Percentiles rank a stretch among this genome's conserved stretches.
phyloP scores from a whole-genome alignment of 1,139 yeast species.

The Lodderomyces orthopsilosis region DNA sequence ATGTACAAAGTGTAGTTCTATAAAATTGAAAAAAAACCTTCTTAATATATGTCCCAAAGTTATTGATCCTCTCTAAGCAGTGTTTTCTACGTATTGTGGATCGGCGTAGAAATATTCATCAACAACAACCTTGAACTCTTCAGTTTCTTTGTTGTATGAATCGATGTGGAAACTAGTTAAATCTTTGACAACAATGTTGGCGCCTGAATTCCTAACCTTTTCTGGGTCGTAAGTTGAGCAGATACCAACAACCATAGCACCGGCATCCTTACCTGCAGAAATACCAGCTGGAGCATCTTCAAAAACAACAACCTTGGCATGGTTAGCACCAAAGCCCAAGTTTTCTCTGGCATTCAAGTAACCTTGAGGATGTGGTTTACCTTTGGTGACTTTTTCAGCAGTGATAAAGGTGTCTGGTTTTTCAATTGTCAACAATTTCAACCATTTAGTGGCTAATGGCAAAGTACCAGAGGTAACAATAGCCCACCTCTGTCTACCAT shows the following conservation, averaged over 20 bases:
- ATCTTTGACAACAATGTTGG: conserved; percentile 76
- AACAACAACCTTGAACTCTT: conserved; percentile 47
- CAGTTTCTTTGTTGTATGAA: conserved; percentile 42
- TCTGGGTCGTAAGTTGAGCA: conserved; percentile 76
- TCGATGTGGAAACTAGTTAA: conserved; percentile 49
- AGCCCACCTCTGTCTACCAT: conserved; percentile 62
- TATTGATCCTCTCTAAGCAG: conserved; percentile 6
- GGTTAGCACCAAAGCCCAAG: conserved; percentile 47
- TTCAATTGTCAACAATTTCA: conserved; percentile 58
- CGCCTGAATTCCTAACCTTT: conserved; percentile 70
- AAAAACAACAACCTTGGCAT: conserved; percentile 62
- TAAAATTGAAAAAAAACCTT: background rate
- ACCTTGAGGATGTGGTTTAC: conserved; percentile 86
- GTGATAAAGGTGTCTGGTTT: conserved; percentile 75
- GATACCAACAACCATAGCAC: conserved; percentile 79
- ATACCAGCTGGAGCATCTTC: conserved; percentile 92
- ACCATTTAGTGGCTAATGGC: conserved; percentile 78
- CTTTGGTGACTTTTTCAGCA: conserved; percentile 72
- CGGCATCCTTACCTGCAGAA: conserved; percentile 80
- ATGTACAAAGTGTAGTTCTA: background rate
- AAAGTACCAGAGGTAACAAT: conserved; percentile 83
- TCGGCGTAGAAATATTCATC: conserved; percentile 45
- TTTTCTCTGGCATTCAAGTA: conserved; percentile 64
- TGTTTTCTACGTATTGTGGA: conserved; percentile 37
- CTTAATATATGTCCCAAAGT: background rate